These are phyloP conservation scores for Spinellus fusiger DNA, from an alignment of 192 early-diverging fungal species.

Conservation along the genomic window DNA sequence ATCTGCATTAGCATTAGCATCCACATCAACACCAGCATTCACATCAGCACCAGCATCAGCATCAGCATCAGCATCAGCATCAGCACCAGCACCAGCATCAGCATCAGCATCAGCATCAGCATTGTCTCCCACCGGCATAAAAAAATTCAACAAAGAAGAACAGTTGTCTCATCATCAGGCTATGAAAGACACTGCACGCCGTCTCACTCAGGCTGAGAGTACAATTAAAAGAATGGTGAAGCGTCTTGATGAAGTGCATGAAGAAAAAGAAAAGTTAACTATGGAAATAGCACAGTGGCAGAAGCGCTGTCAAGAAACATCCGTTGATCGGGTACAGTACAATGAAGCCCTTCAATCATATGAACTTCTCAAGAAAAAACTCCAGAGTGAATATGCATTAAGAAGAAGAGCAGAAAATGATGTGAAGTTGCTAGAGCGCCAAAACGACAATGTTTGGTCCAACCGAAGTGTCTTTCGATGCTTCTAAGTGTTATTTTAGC, in stretches of 20 bases:
- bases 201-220: background rate
- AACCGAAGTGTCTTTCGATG: conserved; percentile 46
- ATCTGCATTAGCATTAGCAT: too few species aligned
- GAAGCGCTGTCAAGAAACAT: too few species aligned
- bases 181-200: background rate
- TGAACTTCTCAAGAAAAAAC: conserved; percentile 3
- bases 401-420: conserved; percentile 38
- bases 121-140: too few species aligned
- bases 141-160: background rate
- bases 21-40: too few species aligned
- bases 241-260: background rate
- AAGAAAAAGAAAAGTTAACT: background rate
- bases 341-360: too few species aligned
- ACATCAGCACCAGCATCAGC: too few species aligned
- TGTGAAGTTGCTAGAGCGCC: conserved; percentile 25
- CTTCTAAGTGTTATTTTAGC: conserved; percentile 28
- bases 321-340: too few species aligned
- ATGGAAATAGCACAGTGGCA: background rate
- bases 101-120: too few species aligned
- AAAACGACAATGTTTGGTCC: conserved; percentile 34
- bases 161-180: background rate
- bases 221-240: background rate
- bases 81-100: too few species aligned
- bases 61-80: too few species aligned
- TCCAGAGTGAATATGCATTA: conserved; percentile 18